A percentile compares a stretch with the other conserved stretches of the same genome.
Conservation (phyloP, 768 basidiomycete genomes). For the Suillus placidus region DNA sequence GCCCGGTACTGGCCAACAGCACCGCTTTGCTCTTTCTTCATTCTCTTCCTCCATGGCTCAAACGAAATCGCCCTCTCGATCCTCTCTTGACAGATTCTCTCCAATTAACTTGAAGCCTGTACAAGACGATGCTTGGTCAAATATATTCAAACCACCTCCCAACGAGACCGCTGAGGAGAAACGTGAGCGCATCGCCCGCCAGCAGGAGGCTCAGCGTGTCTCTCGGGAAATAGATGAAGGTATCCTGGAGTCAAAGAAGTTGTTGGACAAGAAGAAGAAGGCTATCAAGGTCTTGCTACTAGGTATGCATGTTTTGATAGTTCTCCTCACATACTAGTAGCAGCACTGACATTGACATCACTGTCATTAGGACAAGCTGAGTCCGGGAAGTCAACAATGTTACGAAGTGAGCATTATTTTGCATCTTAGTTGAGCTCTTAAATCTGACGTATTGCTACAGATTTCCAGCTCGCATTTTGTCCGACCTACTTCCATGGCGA, state of each 20-base stretch:
- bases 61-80: background rate
- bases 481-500: conserved; percentile 63
- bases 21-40: background rate
- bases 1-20: background rate
- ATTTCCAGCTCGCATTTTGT: conserved; percentile 69
- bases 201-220: conserved; percentile 27
- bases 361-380: conserved; percentile 29
- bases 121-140: conserved; percentile 28
- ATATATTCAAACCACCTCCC: conserved; percentile 20
- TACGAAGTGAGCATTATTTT: conserved; percentile 22
- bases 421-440: background rate
- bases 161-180: conserved; percentile 18
- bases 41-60: conserved; percentile 3
- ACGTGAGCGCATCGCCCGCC: conserved; percentile 13
- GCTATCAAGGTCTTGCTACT: conserved; percentile 34
- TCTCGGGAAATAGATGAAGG: conserved; percentile 33
- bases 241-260: conserved; percentile 28
- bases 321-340: fast-evolving
- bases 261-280: conserved; percentile 26
- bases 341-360: conserved; percentile 1
- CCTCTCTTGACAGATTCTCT: background rate
- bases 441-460: conserved; percentile 33
- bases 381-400: conserved; percentile 36
- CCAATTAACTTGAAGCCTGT: background rate
- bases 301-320: conserved; percentile 8